Evolutionary conservation across 2,329 filamentous ascomycete species (phyloP).

Genomic region (Aureobasidium lini): DNA sequence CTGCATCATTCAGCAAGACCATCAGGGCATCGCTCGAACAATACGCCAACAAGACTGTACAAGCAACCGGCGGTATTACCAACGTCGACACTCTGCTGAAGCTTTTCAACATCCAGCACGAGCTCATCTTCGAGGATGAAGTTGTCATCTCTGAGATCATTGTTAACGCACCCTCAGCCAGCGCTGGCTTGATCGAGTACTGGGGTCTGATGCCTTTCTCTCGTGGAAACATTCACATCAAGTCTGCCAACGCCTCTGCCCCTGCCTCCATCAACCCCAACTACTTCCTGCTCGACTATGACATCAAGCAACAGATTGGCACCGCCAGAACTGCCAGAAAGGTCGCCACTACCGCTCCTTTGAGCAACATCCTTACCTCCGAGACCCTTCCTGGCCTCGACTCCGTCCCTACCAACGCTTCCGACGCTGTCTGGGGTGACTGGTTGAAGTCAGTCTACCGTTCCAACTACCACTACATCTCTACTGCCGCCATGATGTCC

Average conservation of each 20-base stretch:
- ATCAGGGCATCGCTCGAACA: conserved; percentile 22
- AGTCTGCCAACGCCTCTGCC: conserved; percentile 24
- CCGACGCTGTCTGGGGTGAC: conserved; percentile 17
- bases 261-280: conserved; percentile 34
- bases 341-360: conserved; percentile 6
- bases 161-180: conserved; percentile 25
- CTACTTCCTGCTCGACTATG: conserved; percentile 33
- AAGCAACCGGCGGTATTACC: conserved; percentile 23
- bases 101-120: conserved; percentile 42
- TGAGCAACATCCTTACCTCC: conserved; percentile 20
- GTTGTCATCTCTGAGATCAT: conserved; percentile 43
- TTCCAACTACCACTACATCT: conserved; percentile 29
- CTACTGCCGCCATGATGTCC: conserved; percentile 29
- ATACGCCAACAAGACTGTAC: conserved; percentile 24
- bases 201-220: conserved; percentile 32
- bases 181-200: conserved; percentile 26
- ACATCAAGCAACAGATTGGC: conserved; percentile 26
- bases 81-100: conserved; percentile 37
- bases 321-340: conserved; percentile 25
- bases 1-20: conserved; percentile 18
- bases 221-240: conserved; percentile 28
- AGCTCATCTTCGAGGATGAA: conserved; percentile 40
- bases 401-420: conserved; percentile 16
- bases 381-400: conserved; percentile 13
- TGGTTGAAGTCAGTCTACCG: conserved; percentile 12